phyloP scores from a whole-genome alignment of 352 stramenopile species.

The Pythium folliculosum region DNA sequence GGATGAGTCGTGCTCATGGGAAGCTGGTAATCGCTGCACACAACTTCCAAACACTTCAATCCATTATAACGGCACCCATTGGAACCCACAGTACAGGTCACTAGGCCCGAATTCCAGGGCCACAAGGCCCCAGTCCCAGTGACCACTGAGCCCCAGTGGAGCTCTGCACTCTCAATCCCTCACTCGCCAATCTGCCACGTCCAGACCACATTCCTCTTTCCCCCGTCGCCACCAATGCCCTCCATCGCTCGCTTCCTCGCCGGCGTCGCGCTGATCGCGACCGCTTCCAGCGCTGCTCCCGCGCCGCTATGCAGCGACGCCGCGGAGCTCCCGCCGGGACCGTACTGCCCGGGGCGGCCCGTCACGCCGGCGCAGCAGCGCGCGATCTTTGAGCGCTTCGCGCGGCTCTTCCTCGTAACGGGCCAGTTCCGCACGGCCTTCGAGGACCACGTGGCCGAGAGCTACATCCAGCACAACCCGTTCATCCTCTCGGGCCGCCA shows the following conservation, averaged over 20 bases:
- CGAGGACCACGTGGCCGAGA: constrained; percentile 5
- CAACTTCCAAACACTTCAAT: too few relatives aligned
- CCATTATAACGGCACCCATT: too few relatives aligned
- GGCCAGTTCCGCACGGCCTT: constrained; percentile 3
- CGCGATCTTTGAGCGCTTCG: constrained; percentile 16
- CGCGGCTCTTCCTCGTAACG: constrained; percentile 1
- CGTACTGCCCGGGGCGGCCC: background rate
- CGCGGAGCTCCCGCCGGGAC: background rate
- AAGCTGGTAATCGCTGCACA: too few relatives aligned
- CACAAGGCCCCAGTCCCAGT: too few relatives aligned
- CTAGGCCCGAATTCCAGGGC: too few relatives aligned
- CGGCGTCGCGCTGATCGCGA: background rate
- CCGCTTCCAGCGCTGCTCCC: background rate
- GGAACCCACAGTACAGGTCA: too few relatives aligned
- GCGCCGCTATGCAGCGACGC: constrained; percentile 1
- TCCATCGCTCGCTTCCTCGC: background rate
- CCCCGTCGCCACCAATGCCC: background rate
- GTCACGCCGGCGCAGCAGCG: constrained; percentile 15
- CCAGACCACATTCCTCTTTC: too few relatives aligned
- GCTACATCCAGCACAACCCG: constrained; percentile 21
- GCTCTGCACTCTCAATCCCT: too few relatives aligned
- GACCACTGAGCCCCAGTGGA: too few relatives aligned
- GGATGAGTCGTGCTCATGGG: too few relatives aligned
- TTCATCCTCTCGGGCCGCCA: constrained; percentile 8
- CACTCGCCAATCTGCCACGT: too few relatives aligned